Conservation (phyloP, 2,329 filamentous ascomycete genomes). For the Phialophora chinensis region DNA sequence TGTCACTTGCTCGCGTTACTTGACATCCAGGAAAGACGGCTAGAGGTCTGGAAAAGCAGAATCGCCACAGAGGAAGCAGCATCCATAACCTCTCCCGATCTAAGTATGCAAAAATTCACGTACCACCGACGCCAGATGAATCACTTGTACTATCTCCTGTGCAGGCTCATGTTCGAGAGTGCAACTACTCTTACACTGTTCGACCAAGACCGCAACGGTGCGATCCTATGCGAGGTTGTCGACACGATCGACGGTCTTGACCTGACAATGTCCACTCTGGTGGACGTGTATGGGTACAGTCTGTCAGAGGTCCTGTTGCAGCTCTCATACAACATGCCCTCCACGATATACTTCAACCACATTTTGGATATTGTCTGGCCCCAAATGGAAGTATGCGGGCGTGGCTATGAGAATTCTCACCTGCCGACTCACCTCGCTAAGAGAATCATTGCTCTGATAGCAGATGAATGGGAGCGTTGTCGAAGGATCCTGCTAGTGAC, state of each 20-base stretch:
- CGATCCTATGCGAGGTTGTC: neutral
- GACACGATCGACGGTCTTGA: constrained; percentile 7
- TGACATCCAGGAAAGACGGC: constrained; percentile 31
- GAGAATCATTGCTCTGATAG: constrained; percentile 34
- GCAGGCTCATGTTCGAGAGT: constrained; percentile 14
- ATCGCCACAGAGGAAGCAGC: constrained; percentile 3
- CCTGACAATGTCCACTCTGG: constrained; percentile 4
- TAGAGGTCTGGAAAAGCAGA: constrained; percentile 34
- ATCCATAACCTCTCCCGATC: neutral
- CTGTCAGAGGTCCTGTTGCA: constrained; percentile 22
- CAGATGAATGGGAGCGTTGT: constrained; percentile 10
- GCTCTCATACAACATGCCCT: constrained; percentile 4
- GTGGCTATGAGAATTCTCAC: constrained; percentile 40
- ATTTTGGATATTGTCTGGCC: constrained; percentile 38
- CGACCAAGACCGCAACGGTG: constrained; percentile 1
- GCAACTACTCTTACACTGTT: neutral
- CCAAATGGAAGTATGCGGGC: constrained; percentile 27
- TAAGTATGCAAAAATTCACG: neutral
- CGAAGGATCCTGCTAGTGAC: constrained; percentile 8
- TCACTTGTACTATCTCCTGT: constrained; percentile 25
- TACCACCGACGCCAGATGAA: constrained; percentile 24
- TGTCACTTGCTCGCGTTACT: constrained; percentile 33
- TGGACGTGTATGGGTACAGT: constrained; percentile 26
- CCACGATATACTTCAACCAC: constrained; percentile 7
- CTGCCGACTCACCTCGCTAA: constrained; percentile 39